These are phyloP conservation scores for Fomitopsis schrenkii DNA, from an alignment of 1,284 basidiomycete species.

Conservation along the genomic window DNA sequence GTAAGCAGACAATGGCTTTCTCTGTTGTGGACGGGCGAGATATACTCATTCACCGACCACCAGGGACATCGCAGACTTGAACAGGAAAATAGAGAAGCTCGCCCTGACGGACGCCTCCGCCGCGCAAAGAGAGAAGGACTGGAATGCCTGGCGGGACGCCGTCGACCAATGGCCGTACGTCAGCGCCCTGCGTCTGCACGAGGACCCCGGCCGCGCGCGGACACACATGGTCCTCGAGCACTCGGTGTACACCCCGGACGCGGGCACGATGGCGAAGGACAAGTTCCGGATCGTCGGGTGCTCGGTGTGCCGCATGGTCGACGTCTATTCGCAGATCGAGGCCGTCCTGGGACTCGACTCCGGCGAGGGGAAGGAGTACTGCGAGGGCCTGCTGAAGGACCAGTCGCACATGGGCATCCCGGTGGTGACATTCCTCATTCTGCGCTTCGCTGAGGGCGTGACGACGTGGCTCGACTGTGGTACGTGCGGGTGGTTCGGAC, in stretches of 20 bases:
- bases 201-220: not conserved
- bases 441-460: not conserved
- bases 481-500: not conserved
- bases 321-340: not conserved
- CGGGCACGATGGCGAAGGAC: not conserved
- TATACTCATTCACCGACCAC: no score
- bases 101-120: slow-evolving; percentile 2
- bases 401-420: not conserved
- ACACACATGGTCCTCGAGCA: not conserved
- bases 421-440: not conserved
- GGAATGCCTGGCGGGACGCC: slow-evolving; percentile 8
- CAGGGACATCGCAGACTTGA: slow-evolving; percentile 4
- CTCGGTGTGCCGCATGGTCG: not conserved
- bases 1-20: not conserved
- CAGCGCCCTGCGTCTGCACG: not conserved
- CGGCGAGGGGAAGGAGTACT: not conserved
- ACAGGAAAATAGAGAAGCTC: not conserved
- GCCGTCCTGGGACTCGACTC: not conserved
- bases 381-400: not conserved
- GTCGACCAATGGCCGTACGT: slow-evolving; percentile 3
- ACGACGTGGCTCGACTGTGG: not conserved
- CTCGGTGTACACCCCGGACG: not conserved
- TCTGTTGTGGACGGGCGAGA: not conserved
- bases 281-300: not conserved
- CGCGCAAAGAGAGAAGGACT: slow-evolving; percentile 12